Evolutionary conservation across 2,329 filamentous ascomycete genomes (phyloP), one percentile per base, ranked within the genome.

Genomic region (Fusarium dlaminii): DNA sequence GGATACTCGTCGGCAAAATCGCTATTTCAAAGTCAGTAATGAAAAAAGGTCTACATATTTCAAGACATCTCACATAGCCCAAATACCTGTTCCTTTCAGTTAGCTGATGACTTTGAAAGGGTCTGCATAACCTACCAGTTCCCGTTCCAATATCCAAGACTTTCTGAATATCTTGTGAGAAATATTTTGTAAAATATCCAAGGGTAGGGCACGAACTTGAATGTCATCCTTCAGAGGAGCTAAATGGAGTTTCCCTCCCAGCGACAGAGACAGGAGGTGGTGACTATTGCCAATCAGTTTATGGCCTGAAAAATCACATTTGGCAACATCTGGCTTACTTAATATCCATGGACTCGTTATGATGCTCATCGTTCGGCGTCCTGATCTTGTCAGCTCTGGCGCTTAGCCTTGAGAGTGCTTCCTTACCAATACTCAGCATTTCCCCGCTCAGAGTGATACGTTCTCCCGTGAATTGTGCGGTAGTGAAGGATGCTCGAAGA

Each of bases 81-180:
- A 90, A 56, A 88, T 75, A 13, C 74, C 74, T 76, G 4, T 24
- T 24, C 1, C 6, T 1, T 12, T 10, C 0, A 8, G 11, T 63
- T 10, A 66, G 42, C 3, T 10, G 1, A 3, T 24, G 10, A 13
- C 0, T 8, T 1, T 13, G 4, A 5, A 8, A 4, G 1, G 6
- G 1, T 3, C 2, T 2, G 1, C 3, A 3, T 20, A 5, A 46
- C 72, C 18, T 85, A 36, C 88, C 88, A 3, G 88, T 88, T 30
- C 89, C 89, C 6, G 88, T 90, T 48, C 88, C 87, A 14, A 90
- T 80, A 66, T 89, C 87, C 27, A 90, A 78, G 5, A 75, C 66
- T 39, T 58, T 75, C 72, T 74, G 6, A 0, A 22, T 8, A 0
- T 5, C 7, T 1, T 17, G 22, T 76, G 13, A 80, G 73, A 36